Evolutionary conservation across 352 stramenopile genomes (phyloP).

Genomic region (Globisporangium paddicum): DNA sequence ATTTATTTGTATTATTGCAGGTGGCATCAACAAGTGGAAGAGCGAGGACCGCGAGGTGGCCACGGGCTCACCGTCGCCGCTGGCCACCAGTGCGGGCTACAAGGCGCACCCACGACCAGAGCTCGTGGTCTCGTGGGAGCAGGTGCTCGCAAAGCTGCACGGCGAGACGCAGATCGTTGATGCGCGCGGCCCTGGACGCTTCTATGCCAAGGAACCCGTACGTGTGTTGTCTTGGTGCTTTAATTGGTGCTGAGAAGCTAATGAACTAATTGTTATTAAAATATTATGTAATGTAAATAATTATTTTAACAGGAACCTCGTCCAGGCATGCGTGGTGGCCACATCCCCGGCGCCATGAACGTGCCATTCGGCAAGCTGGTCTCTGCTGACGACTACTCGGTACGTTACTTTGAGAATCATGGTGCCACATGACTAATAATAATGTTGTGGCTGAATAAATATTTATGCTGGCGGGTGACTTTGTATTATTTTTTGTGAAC

Average conservation of each 20-base stretch:
- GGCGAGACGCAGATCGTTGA: constrained; percentile 87
- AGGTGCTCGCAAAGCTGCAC: constrained; percentile 54
- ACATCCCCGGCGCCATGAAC: constrained; percentile 91
- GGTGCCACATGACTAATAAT: too few species aligned
- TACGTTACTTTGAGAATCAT: too few species aligned
- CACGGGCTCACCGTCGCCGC: constrained; percentile 24
- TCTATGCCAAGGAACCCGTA: constrained; percentile 82
- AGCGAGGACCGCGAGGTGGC: constrained; percentile 40
- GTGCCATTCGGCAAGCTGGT: constrained; percentile 90
- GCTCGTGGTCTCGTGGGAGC: constrained; percentile 50
- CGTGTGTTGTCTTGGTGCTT: background rate
- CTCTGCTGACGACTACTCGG: constrained; percentile 74
- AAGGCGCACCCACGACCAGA: constrained; percentile 40
- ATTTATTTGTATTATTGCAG: constrained; percentile 12
- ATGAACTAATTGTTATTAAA: too few species aligned
- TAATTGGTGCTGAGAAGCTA: background rate
- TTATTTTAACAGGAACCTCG: constrained; percentile 77
- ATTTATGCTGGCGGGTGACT: background rate
- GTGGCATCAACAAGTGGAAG: constrained; percentile 70
- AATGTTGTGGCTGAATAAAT: too few species aligned
- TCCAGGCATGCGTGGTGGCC: constrained; percentile 85
- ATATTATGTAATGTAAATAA: background rate
- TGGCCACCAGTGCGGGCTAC: constrained; percentile 30
- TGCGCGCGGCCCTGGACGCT: constrained; percentile 84
- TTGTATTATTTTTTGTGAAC: background rate